A percentile compares a stretch with the other conserved stretches of the same genome.
phyloP scores from a whole-genome alignment of 495 filamentous ascomycete genomes.

The Tuber indicum region DNA sequence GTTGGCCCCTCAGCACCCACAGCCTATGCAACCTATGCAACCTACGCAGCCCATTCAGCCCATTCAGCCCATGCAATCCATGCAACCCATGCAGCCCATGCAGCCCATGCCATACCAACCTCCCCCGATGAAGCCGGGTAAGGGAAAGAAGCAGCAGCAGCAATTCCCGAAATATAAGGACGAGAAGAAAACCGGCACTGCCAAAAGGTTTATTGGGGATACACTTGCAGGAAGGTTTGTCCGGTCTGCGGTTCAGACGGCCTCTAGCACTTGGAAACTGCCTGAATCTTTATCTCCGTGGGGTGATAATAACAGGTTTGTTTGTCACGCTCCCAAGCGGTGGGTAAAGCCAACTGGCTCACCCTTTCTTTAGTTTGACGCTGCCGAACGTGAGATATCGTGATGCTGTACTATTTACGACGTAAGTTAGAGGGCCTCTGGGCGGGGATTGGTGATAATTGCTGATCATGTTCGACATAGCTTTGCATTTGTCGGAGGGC shows the following conservation, averaged over 20 bases:
- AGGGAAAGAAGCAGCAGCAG: constrained; percentile 2
- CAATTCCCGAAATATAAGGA: constrained; percentile 36
- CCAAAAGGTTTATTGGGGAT: constrained; percentile 44
- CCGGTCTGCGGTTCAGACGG: constrained; percentile 43
- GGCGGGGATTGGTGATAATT: background rate
- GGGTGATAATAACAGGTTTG: constrained; percentile 44
- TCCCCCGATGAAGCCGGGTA: constrained; percentile 10
- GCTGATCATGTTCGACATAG: constrained; percentile 21
- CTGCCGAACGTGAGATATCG: constrained; percentile 46
- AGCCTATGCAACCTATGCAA: background rate
- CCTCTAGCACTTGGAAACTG: constrained; percentile 42
- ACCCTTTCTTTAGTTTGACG: constrained; percentile 37
- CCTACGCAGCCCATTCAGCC: background rate
- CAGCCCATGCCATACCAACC: background rate
- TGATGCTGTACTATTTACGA: constrained; percentile 44
- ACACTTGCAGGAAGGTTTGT: constrained; percentile 44
- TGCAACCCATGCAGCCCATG: constrained; percentile 8
- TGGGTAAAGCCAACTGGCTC: background rate
- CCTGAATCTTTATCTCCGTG: constrained; percentile 44
- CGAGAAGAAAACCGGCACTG: constrained; percentile 42
- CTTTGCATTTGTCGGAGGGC: constrained; percentile 43
- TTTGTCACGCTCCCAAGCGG: background rate
- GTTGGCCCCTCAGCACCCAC: background rate
- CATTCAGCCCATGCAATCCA: background rate
- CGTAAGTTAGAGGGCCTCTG: constrained; percentile 4